Conservation (phyloP, 1,284 basidiomycete genomes). For the Ceratobasidium sp. region DNA sequence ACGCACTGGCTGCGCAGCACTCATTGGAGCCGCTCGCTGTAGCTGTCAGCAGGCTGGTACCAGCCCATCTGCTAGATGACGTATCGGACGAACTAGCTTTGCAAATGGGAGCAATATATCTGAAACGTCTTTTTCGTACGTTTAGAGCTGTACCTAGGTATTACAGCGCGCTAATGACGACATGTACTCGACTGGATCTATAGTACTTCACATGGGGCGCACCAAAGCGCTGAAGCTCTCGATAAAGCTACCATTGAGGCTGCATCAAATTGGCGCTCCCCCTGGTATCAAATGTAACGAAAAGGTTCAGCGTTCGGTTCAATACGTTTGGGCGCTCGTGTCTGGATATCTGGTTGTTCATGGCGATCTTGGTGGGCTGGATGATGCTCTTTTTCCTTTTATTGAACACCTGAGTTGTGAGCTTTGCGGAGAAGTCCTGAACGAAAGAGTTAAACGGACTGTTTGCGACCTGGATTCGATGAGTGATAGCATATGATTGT, state of each 20-base stretch:
- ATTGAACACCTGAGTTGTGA: neutral
- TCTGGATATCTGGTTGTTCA: conserved; percentile 46
- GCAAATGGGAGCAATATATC: conserved; percentile 69
- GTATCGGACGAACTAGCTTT: conserved; percentile 72
- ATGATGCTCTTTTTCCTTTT: conserved; percentile 11
- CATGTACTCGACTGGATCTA: neutral
- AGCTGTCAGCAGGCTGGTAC: conserved; percentile 69
- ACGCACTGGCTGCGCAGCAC: conserved; percentile 69
- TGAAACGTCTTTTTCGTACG: conserved; percentile 69
- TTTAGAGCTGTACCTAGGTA: neutral
- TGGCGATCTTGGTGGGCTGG: neutral
- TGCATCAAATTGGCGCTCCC: conserved; percentile 62
- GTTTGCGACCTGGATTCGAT: conserved; percentile 12
- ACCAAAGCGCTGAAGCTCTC: conserved; percentile 63
- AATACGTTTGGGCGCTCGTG: conserved; percentile 45
- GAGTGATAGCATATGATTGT: conserved; percentile 9
- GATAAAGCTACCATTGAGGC: conserved; percentile 69
- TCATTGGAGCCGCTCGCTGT: conserved; percentile 72
- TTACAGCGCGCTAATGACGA: neutral
- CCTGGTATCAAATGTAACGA: conserved; percentile 51
- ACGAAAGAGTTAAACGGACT: neutral
- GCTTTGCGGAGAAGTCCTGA: conserved; percentile 5
- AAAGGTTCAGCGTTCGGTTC: conserved; percentile 37
- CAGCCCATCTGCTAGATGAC: conserved; percentile 68
- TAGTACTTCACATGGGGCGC: conserved; percentile 66